phyloP scores from a whole-genome alignment of 2,329 filamentous ascomycete genomes.

The Arthrobotrys megalospora region DNA sequence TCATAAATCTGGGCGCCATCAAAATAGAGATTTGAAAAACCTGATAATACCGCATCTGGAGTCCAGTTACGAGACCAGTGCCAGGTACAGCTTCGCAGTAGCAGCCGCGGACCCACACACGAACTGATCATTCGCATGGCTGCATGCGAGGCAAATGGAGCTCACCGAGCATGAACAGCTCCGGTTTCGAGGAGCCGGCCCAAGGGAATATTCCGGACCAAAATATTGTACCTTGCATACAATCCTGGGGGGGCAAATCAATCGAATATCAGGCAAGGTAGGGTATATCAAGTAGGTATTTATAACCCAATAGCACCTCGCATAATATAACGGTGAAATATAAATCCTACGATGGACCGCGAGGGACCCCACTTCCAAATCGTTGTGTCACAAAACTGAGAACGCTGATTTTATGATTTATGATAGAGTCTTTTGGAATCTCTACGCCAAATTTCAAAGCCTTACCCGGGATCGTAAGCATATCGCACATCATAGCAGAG shows the following conservation, averaged over 20 bases:
- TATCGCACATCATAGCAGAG: no score
- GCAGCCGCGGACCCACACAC: neutral
- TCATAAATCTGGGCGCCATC: neutral
- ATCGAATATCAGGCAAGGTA: slow-evolving; percentile 23
- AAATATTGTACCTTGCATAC: slow-evolving; percentile 18
- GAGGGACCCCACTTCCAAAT: neutral
- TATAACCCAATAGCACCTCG: slow-evolving; percentile 6
- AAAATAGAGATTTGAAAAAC: neutral
- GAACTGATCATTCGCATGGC: neutral
- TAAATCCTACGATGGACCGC: slow-evolving; percentile 21
- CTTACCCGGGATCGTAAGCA: no score
- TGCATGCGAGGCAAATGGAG: neutral
- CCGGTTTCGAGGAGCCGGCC: slow-evolving; percentile 16
- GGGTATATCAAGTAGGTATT: slow-evolving; percentile 12
- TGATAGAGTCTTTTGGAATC: neutral
- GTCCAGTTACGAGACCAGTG: neutral
- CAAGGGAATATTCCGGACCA: slow-evolving; percentile 8
- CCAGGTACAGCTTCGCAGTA: neutral
- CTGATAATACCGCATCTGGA: slow-evolving; percentile 5
- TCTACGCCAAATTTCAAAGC: neutral
- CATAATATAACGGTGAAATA: slow-evolving; percentile 14
- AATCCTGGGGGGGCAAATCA: slow-evolving; percentile 7
- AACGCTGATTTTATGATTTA: neutral
- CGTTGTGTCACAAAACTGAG: neutral
- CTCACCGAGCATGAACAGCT: neutral